Conservation (phyloP, 129 eudicot species). For the Apium graveolens region DNA sequence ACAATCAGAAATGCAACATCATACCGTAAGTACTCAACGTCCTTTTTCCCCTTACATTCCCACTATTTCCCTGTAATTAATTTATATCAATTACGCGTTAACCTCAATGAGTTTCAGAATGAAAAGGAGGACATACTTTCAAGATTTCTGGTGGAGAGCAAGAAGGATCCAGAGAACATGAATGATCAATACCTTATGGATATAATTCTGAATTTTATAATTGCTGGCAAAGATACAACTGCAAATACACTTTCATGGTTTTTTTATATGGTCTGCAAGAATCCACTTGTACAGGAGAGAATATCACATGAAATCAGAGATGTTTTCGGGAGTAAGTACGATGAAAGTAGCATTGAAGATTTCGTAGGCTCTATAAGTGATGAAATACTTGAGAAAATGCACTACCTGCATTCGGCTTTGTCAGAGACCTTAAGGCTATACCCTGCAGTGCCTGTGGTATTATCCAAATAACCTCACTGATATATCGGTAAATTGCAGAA, state of each 20-base stretch:
- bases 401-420: not conserved
- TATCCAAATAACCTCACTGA: not conserved
- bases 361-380: not conserved
- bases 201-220: not conserved
- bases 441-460: conserved; percentile 8
- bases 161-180: conserved; percentile 2
- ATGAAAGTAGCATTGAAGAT: not conserved
- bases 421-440: conserved; percentile 5
- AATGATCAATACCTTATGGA: not conserved
- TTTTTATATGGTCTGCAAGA: conserved; percentile 4
- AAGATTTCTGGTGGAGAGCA: conserved; percentile 2
- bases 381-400: conserved; percentile 5
- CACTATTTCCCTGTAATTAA: not conserved
- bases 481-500: not conserved
- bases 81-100: not conserved
- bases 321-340: not conserved
- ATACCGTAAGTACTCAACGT: not conserved
- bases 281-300: not conserved
- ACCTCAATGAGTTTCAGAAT: not conserved
- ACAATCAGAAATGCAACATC: not conserved
- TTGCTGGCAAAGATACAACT: conserved; percentile 1
- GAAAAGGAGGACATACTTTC: not conserved
- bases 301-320: not conserved
- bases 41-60: not conserved
- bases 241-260: conserved; percentile 4